Base-by-base conservation (phyloP, 2,329 filamentous ascomycete genomes). In the Berkeleyomyces rouxiae region DNA sequence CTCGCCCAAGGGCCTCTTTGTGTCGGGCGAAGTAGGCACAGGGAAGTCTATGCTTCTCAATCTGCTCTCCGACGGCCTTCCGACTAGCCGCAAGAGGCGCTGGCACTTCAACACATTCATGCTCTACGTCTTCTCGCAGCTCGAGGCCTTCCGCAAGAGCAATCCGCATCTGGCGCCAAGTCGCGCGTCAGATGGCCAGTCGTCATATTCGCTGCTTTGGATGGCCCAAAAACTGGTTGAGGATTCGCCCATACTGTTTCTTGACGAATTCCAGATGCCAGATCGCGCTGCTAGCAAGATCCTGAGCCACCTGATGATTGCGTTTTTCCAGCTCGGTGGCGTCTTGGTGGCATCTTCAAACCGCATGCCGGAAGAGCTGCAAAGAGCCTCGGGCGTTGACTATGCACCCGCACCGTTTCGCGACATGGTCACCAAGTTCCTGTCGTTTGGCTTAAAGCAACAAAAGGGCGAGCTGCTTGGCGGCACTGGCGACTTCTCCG, bases 81-180 rank as follows among this genome's bases (percentile, higher is more conserved):
- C 88, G 1, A 90, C 83, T 13, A 75, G 78, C 53, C 84, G 83
- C 68, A 92, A 92, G 74, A 78, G 80, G 67, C 77, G 87, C 65
- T 90, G 86, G 83, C 88, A 92, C 70, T 93, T 90, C 73, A 90
- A 89, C 70, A 90, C 86, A 0, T 93, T 93, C 68, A 93, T 93
- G 86, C 76, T 92, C 7, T 84, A 91, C 67, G 84, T 82, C 0
- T 78, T 91, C 57, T 85, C 87, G 0, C 83, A 84, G 59, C 76
- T 93, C 0, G 88, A 92, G 68, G 75, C 78, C 10, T 78, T 87
- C 53, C 77, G 88, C 68, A 70, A 3, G 68, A 70, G 1, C 66
- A 67, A 11, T 37, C 61, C 2, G 6, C 62, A 6, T 61, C 43
- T 67, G 11, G 11, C 16, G 3, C n/a, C 16, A 4, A 66, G 61